Evolutionary conservation across 169 alveolate genomes (phyloP).

Genomic region (Plasmodium billcollinsi): DNA sequence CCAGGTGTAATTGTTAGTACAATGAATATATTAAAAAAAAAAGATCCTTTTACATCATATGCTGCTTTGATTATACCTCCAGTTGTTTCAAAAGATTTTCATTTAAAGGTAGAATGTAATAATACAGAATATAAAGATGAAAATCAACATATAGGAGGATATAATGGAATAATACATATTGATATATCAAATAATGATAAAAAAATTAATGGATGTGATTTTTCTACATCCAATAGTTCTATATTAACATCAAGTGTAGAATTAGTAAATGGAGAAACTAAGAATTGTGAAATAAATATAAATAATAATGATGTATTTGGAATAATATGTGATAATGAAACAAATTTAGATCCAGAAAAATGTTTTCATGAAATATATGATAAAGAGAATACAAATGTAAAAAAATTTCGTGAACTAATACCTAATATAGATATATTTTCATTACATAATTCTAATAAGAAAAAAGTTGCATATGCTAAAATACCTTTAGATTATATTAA

Average conservation of each 20-base stretch:
- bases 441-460: slow-evolving; percentile 8
- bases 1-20: slow-evolving; percentile 18
- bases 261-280: background rate
- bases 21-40: slow-evolving; percentile 25
- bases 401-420: slow-evolving; percentile 26
- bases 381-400: background rate
- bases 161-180: slow-evolving; percentile 41
- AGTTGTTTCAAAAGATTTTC: background rate
- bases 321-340: slow-evolving; percentile 7
- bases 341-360: slow-evolving; percentile 28
- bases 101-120: slow-evolving; percentile 46
- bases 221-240: slow-evolving; percentile 2
- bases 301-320: slow-evolving; percentile 29
- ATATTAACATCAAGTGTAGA: slow-evolving; percentile 6
- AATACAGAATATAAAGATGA: slow-evolving; percentile 42
- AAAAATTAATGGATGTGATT: slow-evolving; percentile 69
- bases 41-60: slow-evolving; percentile 27
- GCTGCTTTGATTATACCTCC: slow-evolving; percentile 66
- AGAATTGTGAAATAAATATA: slow-evolving; percentile 18
- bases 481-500: slow-evolving; percentile 33
- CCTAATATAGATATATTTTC: slow-evolving; percentile 10
- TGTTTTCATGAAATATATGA: slow-evolving; percentile 47
- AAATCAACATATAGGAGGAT: slow-evolving; percentile 10
- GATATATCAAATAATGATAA: slow-evolving; percentile 2
- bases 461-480: slow-evolving; percentile 37